Evolutionary conservation across 2,329 filamentous ascomycete genomes (phyloP), one percentile per base, ranked within the genome.

Genomic region (Epichloe aotearoae): DNA sequence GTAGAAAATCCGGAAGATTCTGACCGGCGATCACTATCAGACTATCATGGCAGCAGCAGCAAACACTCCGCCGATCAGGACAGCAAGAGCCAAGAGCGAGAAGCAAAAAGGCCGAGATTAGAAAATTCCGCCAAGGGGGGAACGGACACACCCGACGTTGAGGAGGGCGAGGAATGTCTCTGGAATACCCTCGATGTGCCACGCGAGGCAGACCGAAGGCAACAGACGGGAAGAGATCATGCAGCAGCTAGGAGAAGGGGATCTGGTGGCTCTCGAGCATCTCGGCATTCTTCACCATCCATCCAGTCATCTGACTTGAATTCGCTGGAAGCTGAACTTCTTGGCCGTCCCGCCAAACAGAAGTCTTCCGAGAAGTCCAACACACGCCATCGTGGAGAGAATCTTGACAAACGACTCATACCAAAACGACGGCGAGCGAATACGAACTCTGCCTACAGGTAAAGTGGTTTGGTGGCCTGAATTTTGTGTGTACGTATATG

Each of bases 361-460:
- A 65, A 61, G 51, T 60, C 60, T 12, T 55, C 59, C 0, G 59
- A 61, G 19, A 61, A 60, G 36, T 51, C 54, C 5, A 53, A 50
- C 19, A 50, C 54, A 40, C 61, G 58, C 6, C 54, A 54, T 37
- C 53, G 57, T 6, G 55, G 55, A 10, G 56, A 59, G 38, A 52
- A 52, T 15, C 54, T 10, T n/a, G 37, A 56, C 11, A 49, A 11
- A 34, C 50, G 20, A 39, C 56, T 44, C 3, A 64, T 59, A 43
- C 57, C 58, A 10, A 64, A 62, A 46, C 65, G 64, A 39, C 66
- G 66, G 26, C 62, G 62, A 43, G 58, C 56, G 3, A 66, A 64
- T 41, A 59, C 66, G 23, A 64, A 69, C 56, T 67, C 66, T 15
- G 67, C 66, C 5, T 69, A 68, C 42, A 66, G 67, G 67, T 68